Conservation (phyloP, 352 stramenopile species). For the Lagenidium giganteum region DNA sequence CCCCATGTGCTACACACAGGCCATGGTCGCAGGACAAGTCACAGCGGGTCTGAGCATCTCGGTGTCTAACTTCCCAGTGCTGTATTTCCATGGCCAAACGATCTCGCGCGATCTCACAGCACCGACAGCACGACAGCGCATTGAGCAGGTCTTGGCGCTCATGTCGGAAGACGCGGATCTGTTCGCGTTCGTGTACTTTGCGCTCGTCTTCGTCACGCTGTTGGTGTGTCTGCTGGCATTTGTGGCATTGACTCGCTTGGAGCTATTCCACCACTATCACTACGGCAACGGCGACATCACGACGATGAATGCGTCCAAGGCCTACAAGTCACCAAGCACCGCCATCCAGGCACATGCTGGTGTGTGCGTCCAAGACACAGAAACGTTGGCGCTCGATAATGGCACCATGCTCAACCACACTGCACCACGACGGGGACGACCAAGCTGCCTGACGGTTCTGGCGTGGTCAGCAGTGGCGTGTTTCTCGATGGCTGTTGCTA, state of each 20-base stretch:
- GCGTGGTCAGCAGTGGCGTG: too few species aligned
- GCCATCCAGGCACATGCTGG: too few species aligned
- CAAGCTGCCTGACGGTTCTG: too few species aligned
- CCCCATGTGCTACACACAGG: slow-evolving; percentile 69
- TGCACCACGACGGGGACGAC: too few species aligned
- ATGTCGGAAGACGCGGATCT: slow-evolving; percentile 39
- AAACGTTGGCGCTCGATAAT: too few species aligned
- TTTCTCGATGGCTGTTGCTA: too few species aligned
- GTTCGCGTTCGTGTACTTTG: slow-evolving; percentile 76
- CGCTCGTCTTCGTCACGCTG: slow-evolving; percentile 65
- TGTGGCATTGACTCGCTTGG: slow-evolving; percentile 46
- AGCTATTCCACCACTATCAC: slow-evolving; percentile 67
- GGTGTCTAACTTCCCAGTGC: slow-evolving; percentile 66
- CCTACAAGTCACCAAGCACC: too few species aligned
- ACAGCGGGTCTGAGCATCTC: slow-evolving; percentile 72
- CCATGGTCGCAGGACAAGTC: slow-evolving; percentile 68
- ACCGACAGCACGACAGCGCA: too few species aligned
- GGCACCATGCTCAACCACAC: too few species aligned
- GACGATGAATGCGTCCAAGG: slow-evolving; percentile 18
- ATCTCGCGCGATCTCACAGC: background rate
- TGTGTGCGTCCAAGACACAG: too few species aligned
- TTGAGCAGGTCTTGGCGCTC: too few species aligned
- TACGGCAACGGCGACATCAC: slow-evolving; percentile 33
- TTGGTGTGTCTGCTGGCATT: slow-evolving; percentile 51
- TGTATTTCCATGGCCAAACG: slow-evolving; percentile 16